Base-by-base conservation (phyloP, 768 basidiomycete species). In the Ramaria rubella region DNA sequence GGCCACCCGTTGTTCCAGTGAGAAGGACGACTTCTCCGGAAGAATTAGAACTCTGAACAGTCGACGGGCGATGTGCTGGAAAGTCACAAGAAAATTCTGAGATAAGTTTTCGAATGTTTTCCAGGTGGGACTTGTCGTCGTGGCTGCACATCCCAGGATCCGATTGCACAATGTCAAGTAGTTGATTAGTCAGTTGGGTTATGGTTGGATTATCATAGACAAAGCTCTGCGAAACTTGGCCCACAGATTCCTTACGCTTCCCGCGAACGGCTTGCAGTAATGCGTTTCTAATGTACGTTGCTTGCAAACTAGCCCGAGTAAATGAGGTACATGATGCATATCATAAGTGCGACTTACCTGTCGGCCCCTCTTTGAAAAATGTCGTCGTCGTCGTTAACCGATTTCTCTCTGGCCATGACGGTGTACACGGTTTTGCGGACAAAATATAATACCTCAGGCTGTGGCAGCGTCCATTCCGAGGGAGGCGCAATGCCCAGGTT, bases 1-100 rank as follows among this genome's bases (percentile, higher is more conserved):
- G 65, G n/a, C 65, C 67, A 3, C 75, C 75, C 1, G 75, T 76
- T 4, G 69, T 66, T 7, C 75, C 75, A 0, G 75, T 76, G 30
- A 76, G 59, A 6, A 74, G 60, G 1, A 77, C 69, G 36, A 38
- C n/a, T 0, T 70, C 68, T 0, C 60, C 48, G n/a, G n/a, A n/a
- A 11, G 11, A 11, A n/a, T 11, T 38, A 11, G 36, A 38, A 38
- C 11, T n/a, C 11, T 11, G 36, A 11, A 9, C 11, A 11, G n/a
- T 11, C 11, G 17, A n/a, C 11, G 45, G 45, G 11, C 23, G 45
- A n/a, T 46, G 56, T 27, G 43, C 19, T 19, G 65, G 63, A 29
- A 64, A 63, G 1, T 15, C 15, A 27, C 49, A 29, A 5, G 65
- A 59, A 45, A 63, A 60, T 33, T 58, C 59, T 23, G 59, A 56